Percentiles rank a stretch among this genome's conserved stretches.
phyloP scores from a whole-genome alignment of 2,329 filamentous ascomycete genomes.

The Fusarium brevicatenulatum region DNA sequence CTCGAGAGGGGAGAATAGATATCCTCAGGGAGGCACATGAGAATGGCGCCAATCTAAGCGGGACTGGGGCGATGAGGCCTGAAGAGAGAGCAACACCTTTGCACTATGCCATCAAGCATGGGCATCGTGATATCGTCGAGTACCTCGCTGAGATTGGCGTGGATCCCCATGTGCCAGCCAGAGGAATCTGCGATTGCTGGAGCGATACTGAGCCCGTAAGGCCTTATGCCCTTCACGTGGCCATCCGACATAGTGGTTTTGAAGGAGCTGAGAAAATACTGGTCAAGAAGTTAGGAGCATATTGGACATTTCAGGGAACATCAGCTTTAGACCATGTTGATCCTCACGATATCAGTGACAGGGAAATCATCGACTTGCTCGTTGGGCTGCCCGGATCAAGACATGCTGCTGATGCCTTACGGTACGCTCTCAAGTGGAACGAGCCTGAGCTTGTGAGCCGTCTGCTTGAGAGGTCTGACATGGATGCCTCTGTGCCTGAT shows the following conservation, averaged over 20 bases:
- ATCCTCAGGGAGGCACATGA: constrained; percentile 10
- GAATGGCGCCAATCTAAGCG: constrained; percentile 6
- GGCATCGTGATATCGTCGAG: constrained; percentile 15
- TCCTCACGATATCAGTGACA: not conserved
- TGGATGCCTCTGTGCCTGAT: constrained; percentile 2
- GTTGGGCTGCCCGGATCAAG: not conserved
- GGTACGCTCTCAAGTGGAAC: not conserved
- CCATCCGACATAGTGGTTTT: not conserved
- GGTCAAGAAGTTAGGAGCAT: constrained; percentile 15
- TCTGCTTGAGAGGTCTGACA: constrained; percentile 8
- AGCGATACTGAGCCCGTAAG: not conserved
- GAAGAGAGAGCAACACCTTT: constrained; percentile 4
- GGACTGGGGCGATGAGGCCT: not conserved
- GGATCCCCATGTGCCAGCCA: constrained; percentile 2
- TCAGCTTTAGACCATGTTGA: constrained; percentile 5
- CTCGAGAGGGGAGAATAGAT: constrained; percentile 4
- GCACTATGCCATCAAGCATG: constrained; percentile 16
- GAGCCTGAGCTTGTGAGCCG: not conserved
- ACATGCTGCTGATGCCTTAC: not conserved
- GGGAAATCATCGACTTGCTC: constrained; percentile 4
- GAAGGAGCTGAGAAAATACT: constrained; percentile 6
- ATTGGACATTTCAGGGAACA: not conserved
- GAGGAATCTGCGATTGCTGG: not conserved
- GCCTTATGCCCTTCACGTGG: constrained; percentile 19
- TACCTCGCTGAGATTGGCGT: constrained; percentile 18